phyloP scores from a whole-genome alignment of 306 rosid genomes.

The Arachis stenosperma region DNA sequence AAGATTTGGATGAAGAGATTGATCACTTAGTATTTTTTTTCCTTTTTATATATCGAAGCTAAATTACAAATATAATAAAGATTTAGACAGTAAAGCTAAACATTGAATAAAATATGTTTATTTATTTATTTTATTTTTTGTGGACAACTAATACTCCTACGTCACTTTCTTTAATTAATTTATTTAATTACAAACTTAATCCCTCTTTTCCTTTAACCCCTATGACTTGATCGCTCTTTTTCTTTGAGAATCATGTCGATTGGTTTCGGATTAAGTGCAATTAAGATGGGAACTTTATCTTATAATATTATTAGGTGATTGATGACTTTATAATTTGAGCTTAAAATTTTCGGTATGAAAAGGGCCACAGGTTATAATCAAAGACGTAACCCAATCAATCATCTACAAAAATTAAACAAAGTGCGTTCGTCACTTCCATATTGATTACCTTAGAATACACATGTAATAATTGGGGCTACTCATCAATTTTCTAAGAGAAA shows the following conservation, averaged over 20 bases:
- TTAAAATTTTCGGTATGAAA: constrained; percentile 31
- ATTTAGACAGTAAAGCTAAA: too few species aligned
- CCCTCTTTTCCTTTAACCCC: constrained; percentile 33
- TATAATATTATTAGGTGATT: constrained; percentile 41
- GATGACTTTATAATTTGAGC: constrained; percentile 32
- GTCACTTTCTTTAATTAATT: constrained; percentile 38
- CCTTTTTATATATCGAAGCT: too few species aligned
- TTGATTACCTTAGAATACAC: constrained; percentile 24
- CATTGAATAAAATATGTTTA: too few species aligned
- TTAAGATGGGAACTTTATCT: constrained; percentile 38
- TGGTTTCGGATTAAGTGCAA: constrained; percentile 56
- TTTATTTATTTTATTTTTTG: too few species aligned
- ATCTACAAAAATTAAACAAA: constrained; percentile 29
- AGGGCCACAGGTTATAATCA: constrained; percentile 53
- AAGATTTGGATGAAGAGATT: too few species aligned
- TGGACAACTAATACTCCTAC: constrained; percentile 12
- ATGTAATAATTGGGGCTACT: constrained; percentile 21
- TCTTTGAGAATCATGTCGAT: constrained; percentile 41
- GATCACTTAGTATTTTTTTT: too few species aligned
- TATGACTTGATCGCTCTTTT: too few species aligned
- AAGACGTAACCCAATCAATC: constrained; percentile 58
- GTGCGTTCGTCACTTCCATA: constrained; percentile 45
- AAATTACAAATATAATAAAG: too few species aligned
- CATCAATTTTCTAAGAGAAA: neutral
- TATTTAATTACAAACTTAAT: constrained; percentile 45